Evolutionary conservation across 352 stramenopile genomes (phyloP), one percentile per base, ranked within the genome.

Genomic region (Globisporangium irregulare): DNA sequence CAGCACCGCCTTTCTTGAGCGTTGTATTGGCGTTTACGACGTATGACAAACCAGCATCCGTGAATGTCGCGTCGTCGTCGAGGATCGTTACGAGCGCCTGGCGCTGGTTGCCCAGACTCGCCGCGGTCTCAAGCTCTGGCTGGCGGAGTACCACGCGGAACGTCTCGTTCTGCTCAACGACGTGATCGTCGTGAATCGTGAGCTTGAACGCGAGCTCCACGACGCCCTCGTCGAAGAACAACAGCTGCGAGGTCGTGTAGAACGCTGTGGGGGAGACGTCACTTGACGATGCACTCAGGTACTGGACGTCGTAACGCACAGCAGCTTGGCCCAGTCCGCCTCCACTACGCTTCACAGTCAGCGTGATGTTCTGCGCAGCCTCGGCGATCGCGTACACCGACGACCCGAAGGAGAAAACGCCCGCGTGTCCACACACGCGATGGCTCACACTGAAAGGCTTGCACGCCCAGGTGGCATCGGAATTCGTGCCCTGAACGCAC

Each of bases 121-220:
- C 70, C 7, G 8, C 51, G 41, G 65, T 12, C 60, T 68, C 43
- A 66, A 64, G 64, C 24, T 51, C 68, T 14, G 83, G 76, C 20
- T 81, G 62, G 0, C 69, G 74, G 43, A 94, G 71, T 29, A 75
- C 43, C 24, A 97, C 70, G 14, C 84, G 76, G 59, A 96, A 95
- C 0, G 69, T 78, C 62, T 95, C 86, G 62, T 95, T 72, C 6
- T 55, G 72, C 32, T 97, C 86, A 2, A 85, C 64, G 34, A 86
- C 51, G 34, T 87, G 84, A 64, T 98, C 91, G 64, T 98, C 93
- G 68, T 98, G 91, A 64, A 98, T 97, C 22, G 91, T 94, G 25
- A 98, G 64, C 29, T 92, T 70, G 74, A 98, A 98, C 34, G 86
- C 87, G 43, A 97, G 80, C 27, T 89, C 79, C 20, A 98, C 79